phyloP scores from a whole-genome alignment of 768 basidiomycete species.

The Chalciporus chontae region DNA sequence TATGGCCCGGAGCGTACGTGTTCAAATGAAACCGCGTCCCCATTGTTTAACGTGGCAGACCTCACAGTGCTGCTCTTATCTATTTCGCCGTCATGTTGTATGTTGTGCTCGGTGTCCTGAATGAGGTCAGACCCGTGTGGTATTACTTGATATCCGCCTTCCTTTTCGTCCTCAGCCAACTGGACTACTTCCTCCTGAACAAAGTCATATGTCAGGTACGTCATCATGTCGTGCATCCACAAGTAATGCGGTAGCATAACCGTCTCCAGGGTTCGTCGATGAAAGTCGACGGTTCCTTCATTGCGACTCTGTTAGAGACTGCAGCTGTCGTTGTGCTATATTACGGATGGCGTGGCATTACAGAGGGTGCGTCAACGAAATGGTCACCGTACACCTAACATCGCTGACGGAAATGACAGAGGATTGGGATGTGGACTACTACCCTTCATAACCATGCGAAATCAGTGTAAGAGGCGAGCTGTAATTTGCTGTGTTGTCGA shows the following conservation, averaged over 20 bases:
- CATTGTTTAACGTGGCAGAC: conserved; percentile 1
- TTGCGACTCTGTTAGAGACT: conserved; percentile 83
- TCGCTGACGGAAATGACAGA: conserved; percentile 25
- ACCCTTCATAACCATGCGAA: conserved; percentile 30
- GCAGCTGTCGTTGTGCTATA: conserved; percentile 65
- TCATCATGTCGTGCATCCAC: conserved; percentile 11
- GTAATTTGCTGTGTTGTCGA: conserved; percentile 12
- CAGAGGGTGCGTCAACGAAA: conserved; percentile 60
- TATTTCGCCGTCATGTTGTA: conserved; percentile 78
- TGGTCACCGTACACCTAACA: not conserved
- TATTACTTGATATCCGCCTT: conserved; percentile 72
- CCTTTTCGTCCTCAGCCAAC: conserved; percentile 76
- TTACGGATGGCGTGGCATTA: conserved; percentile 84
- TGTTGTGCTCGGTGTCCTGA: conserved; percentile 72
- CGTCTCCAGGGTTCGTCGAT: conserved; percentile 50
- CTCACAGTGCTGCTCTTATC: conserved; percentile 53
- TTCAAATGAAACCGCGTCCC: not conserved
- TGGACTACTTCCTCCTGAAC: conserved; percentile 78
- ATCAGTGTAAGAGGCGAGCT: conserved; percentile 1
- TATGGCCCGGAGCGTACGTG: conserved; percentile 77
- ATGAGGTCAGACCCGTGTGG: conserved; percentile 76
- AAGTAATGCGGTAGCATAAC: conserved; percentile 1
- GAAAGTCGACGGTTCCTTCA: conserved; percentile 83
- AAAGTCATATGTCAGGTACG: conserved; percentile 70
- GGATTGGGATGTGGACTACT: conserved; percentile 54